Evolutionary conservation across 192 early-diverging fungal genomes (phyloP).

Genomic region (Pilobolus umbonatus): DNA sequence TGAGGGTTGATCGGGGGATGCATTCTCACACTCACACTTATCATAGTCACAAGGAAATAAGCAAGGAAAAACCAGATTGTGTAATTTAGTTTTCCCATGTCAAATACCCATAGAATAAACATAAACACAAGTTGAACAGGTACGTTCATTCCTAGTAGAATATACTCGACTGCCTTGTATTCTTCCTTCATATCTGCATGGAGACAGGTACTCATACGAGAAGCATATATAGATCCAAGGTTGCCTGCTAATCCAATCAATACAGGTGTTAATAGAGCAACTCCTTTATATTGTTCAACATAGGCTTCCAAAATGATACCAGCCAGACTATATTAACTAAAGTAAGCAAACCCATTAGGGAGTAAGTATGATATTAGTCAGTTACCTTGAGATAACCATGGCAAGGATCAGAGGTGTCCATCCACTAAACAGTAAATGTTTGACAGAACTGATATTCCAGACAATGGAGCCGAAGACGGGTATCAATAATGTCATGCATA

Average conservation of each 20-base stretch:
- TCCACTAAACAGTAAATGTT: slow-evolving; percentile 55
- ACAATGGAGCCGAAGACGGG: slow-evolving; percentile 46
- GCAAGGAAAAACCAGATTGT: slow-evolving; percentile 39
- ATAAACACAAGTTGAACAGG: slow-evolving; percentile 45
- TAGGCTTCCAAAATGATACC: slow-evolving; percentile 61
- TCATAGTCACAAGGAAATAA: slow-evolving; percentile 46
- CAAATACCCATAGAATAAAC: slow-evolving; percentile 38
- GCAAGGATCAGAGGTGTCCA: slow-evolving; percentile 73
- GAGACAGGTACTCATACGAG: slow-evolving; percentile 66
- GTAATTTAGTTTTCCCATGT: slow-evolving; percentile 38
- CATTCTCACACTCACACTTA: slow-evolving; percentile 41
- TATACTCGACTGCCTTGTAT: slow-evolving; percentile 45
- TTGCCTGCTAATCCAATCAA: slow-evolving; percentile 71
- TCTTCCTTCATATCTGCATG: slow-evolving; percentile 45
- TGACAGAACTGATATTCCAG: slow-evolving; percentile 53
- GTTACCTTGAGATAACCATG: slow-evolving; percentile 60
- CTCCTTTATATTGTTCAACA: slow-evolving; percentile 53
- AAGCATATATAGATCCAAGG: slow-evolving; percentile 70
- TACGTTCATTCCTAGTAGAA: slow-evolving; percentile 60
- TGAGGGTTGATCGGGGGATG: not conserved
- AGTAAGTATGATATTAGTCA: too few species aligned
- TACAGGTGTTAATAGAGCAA: slow-evolving; percentile 64
- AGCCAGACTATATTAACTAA: slow-evolving; percentile 38
- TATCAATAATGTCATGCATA: slow-evolving; percentile 33
- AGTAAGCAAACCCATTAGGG: not conserved